A percentile compares a stretch with the other conserved stretches of the same genome.
phyloP scores from a whole-genome alignment of 169 alveolate genomes.

The Cryptosporidium canis region DNA sequence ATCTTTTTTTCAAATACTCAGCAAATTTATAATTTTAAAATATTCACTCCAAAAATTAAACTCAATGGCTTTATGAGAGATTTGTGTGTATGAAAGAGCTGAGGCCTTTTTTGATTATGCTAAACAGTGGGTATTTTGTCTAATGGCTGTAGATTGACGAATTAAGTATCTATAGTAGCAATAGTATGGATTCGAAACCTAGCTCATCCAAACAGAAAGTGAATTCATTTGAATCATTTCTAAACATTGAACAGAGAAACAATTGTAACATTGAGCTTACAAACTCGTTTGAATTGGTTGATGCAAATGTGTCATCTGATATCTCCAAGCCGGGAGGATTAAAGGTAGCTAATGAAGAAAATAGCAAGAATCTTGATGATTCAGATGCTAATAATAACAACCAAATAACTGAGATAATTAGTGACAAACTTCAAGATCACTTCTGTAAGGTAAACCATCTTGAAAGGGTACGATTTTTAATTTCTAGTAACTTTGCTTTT shows the following conservation, averaged over 20 bases:
- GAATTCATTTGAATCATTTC: no score
- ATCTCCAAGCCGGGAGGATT: no score
- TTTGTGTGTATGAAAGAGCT: no score
- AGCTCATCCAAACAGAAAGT: no score
- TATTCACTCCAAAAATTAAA: no score
- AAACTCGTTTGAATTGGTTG: conserved; percentile 20
- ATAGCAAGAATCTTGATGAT: background rate
- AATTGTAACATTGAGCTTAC: no score
- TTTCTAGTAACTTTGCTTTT: conserved; percentile 28
- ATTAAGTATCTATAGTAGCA: background rate
- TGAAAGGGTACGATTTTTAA: conserved; percentile 9
- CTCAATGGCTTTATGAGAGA: no score
- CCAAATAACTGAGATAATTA: conserved; percentile 5
- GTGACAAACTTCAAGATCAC: background rate
- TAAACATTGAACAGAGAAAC: no score
- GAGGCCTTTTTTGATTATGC: background rate
- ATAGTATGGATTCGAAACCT: background rate
- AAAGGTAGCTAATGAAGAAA: background rate
- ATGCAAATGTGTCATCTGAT: no score
- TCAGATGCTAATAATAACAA: background rate
- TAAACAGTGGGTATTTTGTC: background rate
- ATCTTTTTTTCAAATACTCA: no score
- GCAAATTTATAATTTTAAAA: no score
- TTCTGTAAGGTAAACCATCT: conserved; percentile 1
- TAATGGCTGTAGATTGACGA: background rate